Percentiles rank a stretch among this genome's conserved stretches.
phyloP scores from a whole-genome alignment of 164 flowering plant genomes.

The Houttuynia cordata region DNA sequence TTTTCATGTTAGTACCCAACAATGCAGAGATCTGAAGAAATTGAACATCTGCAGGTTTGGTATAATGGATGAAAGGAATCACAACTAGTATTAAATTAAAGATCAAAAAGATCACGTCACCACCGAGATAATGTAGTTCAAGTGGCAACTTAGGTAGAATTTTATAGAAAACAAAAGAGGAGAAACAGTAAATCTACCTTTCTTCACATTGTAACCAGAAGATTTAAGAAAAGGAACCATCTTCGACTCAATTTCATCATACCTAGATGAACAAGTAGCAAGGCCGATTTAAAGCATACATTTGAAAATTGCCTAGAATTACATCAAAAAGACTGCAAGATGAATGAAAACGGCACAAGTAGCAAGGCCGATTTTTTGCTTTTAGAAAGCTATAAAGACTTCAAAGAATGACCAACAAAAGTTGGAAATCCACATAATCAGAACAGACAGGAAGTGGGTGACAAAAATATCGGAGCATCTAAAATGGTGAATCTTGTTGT shows the following conservation, averaged over 20 bases:
- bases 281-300: too few species aligned
- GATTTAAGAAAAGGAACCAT: conserved; percentile 71
- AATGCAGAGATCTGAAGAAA: conserved; percentile 95
- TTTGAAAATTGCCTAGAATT: too few species aligned
- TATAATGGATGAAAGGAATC: not conserved
- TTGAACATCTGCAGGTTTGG: conserved; percentile 67
- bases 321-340: not conserved
- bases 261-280: conserved; percentile 33
- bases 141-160: too few species aligned
- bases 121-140: not conserved
- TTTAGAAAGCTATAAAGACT: too few species aligned
- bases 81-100: not conserved
- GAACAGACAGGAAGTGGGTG: too few species aligned
- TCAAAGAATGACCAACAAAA: too few species aligned
- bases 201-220: conserved; percentile 94
- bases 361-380: too few species aligned
- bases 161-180: not conserved
- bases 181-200: conserved; percentile 37
- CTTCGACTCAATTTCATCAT: conserved; percentile 85
- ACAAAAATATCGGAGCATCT: too few species aligned
- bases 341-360: not conserved
- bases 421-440: too few species aligned
- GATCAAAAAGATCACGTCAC: not conserved
- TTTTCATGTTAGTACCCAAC: conserved; percentile 67
- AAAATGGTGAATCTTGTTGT: too few species aligned